These are phyloP conservation scores for Cryptosporidium sp. DNA, from an alignment of 169 alveolate species.

Conservation along the genomic window DNA sequence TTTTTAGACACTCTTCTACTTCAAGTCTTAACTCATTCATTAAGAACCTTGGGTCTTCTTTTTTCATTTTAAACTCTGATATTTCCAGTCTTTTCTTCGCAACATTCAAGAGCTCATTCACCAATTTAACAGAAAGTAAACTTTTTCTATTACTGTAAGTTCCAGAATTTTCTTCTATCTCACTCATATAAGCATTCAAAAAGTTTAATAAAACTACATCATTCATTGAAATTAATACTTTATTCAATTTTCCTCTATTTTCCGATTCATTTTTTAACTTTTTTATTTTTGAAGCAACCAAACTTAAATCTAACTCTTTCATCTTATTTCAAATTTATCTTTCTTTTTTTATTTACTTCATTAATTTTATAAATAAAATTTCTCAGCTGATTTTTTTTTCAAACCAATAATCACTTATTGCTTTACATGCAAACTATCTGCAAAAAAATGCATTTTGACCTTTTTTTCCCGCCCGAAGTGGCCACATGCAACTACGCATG, in stretches of 20 bases:
- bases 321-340: conserved; percentile 4
- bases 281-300: conserved; percentile 11
- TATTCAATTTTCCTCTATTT: not conserved
- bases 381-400: not conserved
- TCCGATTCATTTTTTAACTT: conserved; percentile 15
- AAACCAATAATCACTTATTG: not conserved
- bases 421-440: not conserved
- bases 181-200: conserved; percentile 3
- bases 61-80: not conserved
- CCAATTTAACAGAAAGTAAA: conserved; percentile 11
- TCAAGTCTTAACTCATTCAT: conserved; percentile 18
- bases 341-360: not conserved
- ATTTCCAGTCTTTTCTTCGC: not conserved
- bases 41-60: conserved; percentile 14
- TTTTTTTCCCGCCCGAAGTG: conserved; percentile 29
- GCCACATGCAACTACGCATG: conserved; percentile 52
- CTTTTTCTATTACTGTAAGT: conserved; percentile 8
- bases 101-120: conserved; percentile 10
- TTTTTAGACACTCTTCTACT: conserved; percentile 18
- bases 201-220: not conserved
- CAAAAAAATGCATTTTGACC: conserved; percentile 42
- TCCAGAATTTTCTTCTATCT: conserved; percentile 20
- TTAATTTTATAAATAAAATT: not conserved
- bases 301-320: conserved; percentile 40
- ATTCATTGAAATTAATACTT: conserved; percentile 13